Percentiles rank a stretch among this genome's conserved stretches.
phyloP scores from a whole-genome alignment of 2,329 filamentous ascomycete species.

The Corynespora cassiicola region DNA sequence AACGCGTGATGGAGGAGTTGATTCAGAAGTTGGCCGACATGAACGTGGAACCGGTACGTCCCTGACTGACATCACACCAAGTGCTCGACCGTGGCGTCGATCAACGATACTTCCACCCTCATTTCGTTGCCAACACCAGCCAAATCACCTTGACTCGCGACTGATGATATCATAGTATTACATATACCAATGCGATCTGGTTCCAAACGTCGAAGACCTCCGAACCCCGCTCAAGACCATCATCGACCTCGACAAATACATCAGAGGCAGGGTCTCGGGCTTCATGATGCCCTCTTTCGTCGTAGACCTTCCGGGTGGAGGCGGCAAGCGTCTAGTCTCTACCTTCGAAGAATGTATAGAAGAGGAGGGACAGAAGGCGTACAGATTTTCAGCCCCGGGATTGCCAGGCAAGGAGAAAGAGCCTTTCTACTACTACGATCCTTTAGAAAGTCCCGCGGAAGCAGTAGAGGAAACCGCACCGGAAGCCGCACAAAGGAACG shows the following conservation, averaged over 20 bases:
- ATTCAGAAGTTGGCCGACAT: slow-evolving; percentile 63
- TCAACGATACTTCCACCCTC: background rate
- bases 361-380: slow-evolving; percentile 61
- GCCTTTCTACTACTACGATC: slow-evolving; percentile 66
- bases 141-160: background rate
- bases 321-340: slow-evolving; percentile 66
- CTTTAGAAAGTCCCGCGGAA: slow-evolving; percentile 24
- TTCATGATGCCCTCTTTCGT: slow-evolving; percentile 70
- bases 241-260: slow-evolving; percentile 62
- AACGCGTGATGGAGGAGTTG: slow-evolving; percentile 59
- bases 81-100: no score
- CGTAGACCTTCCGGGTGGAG: slow-evolving; percentile 68
- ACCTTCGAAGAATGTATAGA: slow-evolving; percentile 62
- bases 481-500: no score
- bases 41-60: slow-evolving; percentile 63
- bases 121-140: background rate
- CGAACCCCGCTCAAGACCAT: slow-evolving; percentile 67
- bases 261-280: slow-evolving; percentile 67
- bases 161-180: slow-evolving; percentile 64
- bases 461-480: no score
- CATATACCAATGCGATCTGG: slow-evolving; percentile 71
- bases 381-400: slow-evolving; percentile 63
- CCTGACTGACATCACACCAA: no score
- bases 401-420: slow-evolving; percentile 50
- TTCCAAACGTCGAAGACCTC: slow-evolving; percentile 65